A percentile compares a stretch with the other conserved stretches of the same genome.
These are phyloP conservation scores for Pseudocercospora fuligena DNA, from an alignment of 2,329 filamentous ascomycete species.

Conservation along the genomic window DNA sequence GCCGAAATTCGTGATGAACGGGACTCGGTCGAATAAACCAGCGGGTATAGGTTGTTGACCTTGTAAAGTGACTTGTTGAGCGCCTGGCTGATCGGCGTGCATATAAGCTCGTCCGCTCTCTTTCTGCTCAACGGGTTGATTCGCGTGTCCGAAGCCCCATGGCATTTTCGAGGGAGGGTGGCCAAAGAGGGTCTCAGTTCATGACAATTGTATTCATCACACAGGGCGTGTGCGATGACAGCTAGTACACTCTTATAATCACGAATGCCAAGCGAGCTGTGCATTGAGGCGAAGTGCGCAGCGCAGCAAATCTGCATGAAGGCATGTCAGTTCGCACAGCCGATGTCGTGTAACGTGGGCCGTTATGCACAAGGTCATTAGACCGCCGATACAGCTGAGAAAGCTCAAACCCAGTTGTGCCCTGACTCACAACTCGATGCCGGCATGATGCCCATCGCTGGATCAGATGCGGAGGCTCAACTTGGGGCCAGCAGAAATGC, in stretches of 20 bases:
- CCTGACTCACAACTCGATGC: too few species aligned
- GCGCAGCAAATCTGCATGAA: background rate
- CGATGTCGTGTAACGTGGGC: background rate
- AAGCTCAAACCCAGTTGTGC: too few species aligned
- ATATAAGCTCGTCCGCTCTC: background rate
- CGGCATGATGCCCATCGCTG: too few species aligned
- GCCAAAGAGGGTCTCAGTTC: background rate
- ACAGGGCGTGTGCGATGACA: too few species aligned
- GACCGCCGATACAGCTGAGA: background rate
- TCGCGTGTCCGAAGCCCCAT: background rate
- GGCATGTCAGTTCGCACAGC: background rate
- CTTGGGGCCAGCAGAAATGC: background rate
- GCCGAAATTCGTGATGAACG: background rate
- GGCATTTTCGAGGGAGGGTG: background rate
- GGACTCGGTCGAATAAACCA: background rate
- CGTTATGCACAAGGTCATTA: too few species aligned
- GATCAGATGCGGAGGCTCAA: background rate
- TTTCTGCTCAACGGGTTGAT: background rate
- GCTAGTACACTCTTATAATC: too few species aligned
- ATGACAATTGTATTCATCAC: too few species aligned
- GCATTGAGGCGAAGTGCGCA: background rate
- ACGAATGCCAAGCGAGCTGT: too few species aligned
- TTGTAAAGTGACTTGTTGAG: too few species aligned
- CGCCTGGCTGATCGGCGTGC: too few species aligned
- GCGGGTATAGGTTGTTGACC: too few species aligned